Evolutionary conservation across 192 early-diverging fungal species (phyloP).

Genomic region (Backusella tuberculispora): DNA sequence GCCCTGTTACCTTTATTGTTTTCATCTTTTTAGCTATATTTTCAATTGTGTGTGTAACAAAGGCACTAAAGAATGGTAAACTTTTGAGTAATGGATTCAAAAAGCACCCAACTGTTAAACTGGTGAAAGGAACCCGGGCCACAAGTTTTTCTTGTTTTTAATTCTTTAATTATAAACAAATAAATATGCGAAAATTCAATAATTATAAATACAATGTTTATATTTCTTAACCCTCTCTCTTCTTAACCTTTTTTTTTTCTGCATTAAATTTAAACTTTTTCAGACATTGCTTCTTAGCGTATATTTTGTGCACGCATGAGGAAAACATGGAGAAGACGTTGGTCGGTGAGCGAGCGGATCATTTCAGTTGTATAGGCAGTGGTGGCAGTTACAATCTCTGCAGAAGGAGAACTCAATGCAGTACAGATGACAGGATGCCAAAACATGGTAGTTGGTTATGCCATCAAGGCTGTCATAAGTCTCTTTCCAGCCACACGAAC

Average conservation of each 20-base stretch:
- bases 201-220: too few relatives aligned
- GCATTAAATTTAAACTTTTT: too few relatives aligned
- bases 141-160: too few relatives aligned
- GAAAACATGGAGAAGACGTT: constrained; percentile 38
- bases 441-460: constrained; percentile 39
- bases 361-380: constrained; percentile 45
- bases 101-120: too few relatives aligned
- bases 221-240: too few relatives aligned
- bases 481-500: constrained; percentile 40
- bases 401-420: constrained; percentile 32
- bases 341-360: constrained; percentile 44
- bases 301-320: neutral
- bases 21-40: constrained; percentile 8
- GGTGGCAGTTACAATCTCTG: constrained; percentile 35
- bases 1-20: neutral
- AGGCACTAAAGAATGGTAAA: neutral
- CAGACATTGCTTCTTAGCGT: too few relatives aligned
- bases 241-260: too few relatives aligned
- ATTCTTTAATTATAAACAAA: too few relatives aligned
- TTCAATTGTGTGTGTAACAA: neutral
- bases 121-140: too few relatives aligned
- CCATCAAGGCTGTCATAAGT: constrained; percentile 37
- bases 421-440: constrained; percentile 46
- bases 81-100: too few relatives aligned
- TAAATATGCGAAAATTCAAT: too few relatives aligned